Evolutionary conservation across 805 yeast species (phyloP), one percentile per base, ranked within the genome.

Genomic region (Debaryomyces maramus): DNA sequence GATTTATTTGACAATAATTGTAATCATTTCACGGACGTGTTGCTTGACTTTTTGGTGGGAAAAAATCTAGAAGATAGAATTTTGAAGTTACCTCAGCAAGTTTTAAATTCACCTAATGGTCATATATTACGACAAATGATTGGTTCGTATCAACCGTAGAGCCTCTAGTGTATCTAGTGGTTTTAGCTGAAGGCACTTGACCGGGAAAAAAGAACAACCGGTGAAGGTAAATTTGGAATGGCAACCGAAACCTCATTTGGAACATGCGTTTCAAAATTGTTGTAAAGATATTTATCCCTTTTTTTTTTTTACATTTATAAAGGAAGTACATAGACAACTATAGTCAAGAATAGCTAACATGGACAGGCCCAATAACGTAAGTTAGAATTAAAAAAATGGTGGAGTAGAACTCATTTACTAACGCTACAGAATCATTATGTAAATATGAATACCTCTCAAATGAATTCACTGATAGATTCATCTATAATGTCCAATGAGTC

Each of bases 1-100:
- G 78, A 80, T 47, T 56, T 82, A 42, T 79, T 82, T 43, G 70
- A 72, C 38, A 81, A 81, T 58, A 82, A 82, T 52, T 82, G 88
- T 58, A 82, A 82, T 59, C 83, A 83, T 58, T 81, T 83, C 60
- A 70, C 83, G 14, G 74, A 81, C 48, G 80, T 73, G 32, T 52
- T 77, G 40, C 51, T 77, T 30, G 80, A 81, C 50, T 81, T 82
- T 45, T 58, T 81, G 42, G 80, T 76, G 17, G 85, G 82, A 5
- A 63, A 65, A 41, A 70, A 63, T 36, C 65, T 83, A 28, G 88
- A 85, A 9, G 67, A 65, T 15, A 63, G 75, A 36, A 81, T 82
- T 16, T 55, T 70, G 28, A 56, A 65, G 14, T 65, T 81, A 15
- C 87, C 88, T 0, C 68, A 70, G 34, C 65, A 64, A 27, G 86